Evolutionary conservation across 2,329 filamentous ascomycete species (phyloP).

Genomic region (Gnomoniopsis smithogilvyi): DNA sequence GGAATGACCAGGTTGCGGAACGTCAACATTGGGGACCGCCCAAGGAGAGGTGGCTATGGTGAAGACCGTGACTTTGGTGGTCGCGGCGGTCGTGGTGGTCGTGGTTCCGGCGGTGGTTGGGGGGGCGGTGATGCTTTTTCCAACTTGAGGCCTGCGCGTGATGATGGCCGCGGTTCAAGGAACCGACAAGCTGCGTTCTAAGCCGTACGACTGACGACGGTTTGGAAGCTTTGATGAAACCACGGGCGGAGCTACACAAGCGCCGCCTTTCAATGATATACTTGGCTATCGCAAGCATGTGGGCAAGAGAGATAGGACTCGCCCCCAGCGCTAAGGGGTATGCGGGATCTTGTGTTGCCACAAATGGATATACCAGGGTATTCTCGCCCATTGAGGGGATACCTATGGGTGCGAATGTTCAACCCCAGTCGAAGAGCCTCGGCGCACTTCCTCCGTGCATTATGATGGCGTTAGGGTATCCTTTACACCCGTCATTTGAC

Average conservation of each 20-base stretch:
- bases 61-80: slow-evolving; percentile 2
- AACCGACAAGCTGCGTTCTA: slow-evolving; percentile 7
- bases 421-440: neutral
- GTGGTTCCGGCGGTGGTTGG: neutral
- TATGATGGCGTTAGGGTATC: slow-evolving; percentile 8
- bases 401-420: neutral
- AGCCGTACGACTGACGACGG: neutral
- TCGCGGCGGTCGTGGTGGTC: neutral
- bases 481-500: neutral
- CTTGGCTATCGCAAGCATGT: neutral
- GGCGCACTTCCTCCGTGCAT: slow-evolving; percentile 4
- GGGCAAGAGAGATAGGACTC: neutral
- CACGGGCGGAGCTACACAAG: neutral
- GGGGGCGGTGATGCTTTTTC: slow-evolving; percentile 7
- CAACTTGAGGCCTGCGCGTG: neutral
- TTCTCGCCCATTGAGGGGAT: neutral
- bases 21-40: slow-evolving; percentile 30
- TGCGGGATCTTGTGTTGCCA: neutral
- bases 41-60: neutral
- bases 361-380: neutral
- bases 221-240: neutral
- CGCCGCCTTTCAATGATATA: neutral
- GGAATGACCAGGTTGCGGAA: slow-evolving; percentile 28
- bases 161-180: neutral
- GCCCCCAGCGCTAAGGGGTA: neutral